A percentile compares a stretch with the other conserved stretches of the same genome.
Evolutionary conservation across 148 eudicot genomes (phyloP).

Genomic region (Chenopodium formosanum): DNA sequence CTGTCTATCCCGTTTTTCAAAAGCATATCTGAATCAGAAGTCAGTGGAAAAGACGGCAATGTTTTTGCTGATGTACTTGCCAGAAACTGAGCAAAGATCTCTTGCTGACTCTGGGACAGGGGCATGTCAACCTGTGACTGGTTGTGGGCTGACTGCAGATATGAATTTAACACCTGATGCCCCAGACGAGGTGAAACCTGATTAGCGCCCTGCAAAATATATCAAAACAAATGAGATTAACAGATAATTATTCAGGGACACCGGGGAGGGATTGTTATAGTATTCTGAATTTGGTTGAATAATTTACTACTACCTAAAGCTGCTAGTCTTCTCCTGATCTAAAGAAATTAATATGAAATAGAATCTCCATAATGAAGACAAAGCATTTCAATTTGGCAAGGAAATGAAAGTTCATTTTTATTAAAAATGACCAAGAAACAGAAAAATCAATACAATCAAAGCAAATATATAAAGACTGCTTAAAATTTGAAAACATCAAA

Average conservation of each 20-base stretch:
- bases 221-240: background rate
- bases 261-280: background rate
- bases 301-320: background rate
- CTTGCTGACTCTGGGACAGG: conserved; percentile 16
- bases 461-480: background rate
- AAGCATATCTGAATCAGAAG: conserved; percentile 17
- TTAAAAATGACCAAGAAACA: background rate
- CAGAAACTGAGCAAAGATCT: conserved; percentile 20
- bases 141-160: conserved; percentile 10
- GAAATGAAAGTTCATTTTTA: background rate
- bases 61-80: conserved; percentile 18
- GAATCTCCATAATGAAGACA: background rate
- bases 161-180: conserved; percentile 22
- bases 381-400: background rate
- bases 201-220: conserved; percentile 31
- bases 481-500: background rate
- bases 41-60: conserved; percentile 5
- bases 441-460: background rate
- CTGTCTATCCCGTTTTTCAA: conserved; percentile 14
- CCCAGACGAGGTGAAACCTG: conserved; percentile 18
- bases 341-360: background rate
- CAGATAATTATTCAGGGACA: background rate
- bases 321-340: background rate
- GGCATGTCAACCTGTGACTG: conserved; percentile 11
- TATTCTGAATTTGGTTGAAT: background rate